Conservation (phyloP, 176 grass and related monocot species). For the Metroxylon sagu region DNA sequence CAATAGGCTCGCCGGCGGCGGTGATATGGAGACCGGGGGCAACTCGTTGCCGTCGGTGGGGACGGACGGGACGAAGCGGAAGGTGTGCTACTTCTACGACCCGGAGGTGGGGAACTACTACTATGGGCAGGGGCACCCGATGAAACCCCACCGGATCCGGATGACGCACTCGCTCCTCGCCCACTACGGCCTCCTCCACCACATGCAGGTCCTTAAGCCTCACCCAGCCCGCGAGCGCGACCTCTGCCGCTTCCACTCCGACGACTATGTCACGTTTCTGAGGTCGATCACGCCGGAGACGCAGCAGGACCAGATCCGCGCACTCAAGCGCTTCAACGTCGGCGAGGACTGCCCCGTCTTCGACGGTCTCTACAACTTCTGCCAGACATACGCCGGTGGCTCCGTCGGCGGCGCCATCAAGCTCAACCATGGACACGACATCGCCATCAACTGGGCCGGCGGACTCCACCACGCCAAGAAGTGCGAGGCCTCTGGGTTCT, state of each 20-base stretch:
- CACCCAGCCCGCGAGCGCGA: conserved; percentile 66
- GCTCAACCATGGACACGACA: conserved; percentile 86
- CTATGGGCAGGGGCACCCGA: conserved; percentile 84
- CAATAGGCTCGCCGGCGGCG: too few species aligned
- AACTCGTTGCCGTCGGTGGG: conserved; percentile 54
- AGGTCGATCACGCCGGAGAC: conserved; percentile 65
- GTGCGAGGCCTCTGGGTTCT: conserved; percentile 85
- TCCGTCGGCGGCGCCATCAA: conserved; percentile 72
- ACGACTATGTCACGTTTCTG: conserved; percentile 92
- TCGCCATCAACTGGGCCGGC: conserved; percentile 95
- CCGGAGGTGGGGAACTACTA: conserved; percentile 92
- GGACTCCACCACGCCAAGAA: conserved; percentile 92
- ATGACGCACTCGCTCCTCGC: conserved; percentile 86
- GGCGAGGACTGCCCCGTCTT: conserved; percentile 92
- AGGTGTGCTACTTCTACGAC: conserved; percentile 98
- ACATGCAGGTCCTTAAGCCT: conserved; percentile 65
- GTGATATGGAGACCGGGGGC: conserved; percentile 15
- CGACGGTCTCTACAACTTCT: conserved; percentile 66
- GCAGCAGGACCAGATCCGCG: conserved; percentile 47
- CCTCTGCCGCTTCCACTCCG: conserved; percentile 91
- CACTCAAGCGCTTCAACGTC: conserved; percentile 73
- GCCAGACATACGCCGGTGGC: conserved; percentile 73
- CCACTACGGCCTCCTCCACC: conserved; percentile 73
- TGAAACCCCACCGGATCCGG: conserved; percentile 92
- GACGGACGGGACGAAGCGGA: conserved; percentile 61